Conservation (phyloP, 2,329 filamentous ascomycete genomes). For the Aspergillus unguis region DNA sequence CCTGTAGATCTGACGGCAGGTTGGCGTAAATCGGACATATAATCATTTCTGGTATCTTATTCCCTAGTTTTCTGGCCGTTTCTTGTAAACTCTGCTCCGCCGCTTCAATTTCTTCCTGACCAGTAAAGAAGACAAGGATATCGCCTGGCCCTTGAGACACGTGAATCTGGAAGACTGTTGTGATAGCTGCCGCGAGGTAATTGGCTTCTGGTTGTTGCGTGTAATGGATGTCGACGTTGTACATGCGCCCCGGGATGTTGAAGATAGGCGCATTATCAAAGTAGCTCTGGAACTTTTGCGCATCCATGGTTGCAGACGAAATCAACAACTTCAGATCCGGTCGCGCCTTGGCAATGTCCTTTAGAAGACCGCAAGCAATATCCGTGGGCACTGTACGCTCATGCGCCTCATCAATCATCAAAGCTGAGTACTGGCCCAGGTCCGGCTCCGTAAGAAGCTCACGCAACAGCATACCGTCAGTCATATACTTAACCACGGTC, state of each 20-base stretch:
- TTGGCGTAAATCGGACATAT: conserved; percentile 95
- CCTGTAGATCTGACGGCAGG: conserved; percentile 82
- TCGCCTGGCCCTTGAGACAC: conserved; percentile 80
- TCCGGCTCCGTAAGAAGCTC: conserved; percentile 89
- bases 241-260: conserved; percentile 85
- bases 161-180: conserved; percentile 93
- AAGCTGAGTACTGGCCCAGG: conserved; percentile 72
- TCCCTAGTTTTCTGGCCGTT: conserved; percentile 81
- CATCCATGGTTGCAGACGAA: conserved; percentile 91
- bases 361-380: conserved; percentile 80
- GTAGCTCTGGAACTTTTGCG: conserved; percentile 84
- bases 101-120: conserved; percentile 92
- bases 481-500: conserved; percentile 93
- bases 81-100: conserved; percentile 81
- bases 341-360: conserved; percentile 78
- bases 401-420: conserved; percentile 98
- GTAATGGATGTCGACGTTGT: conserved; percentile 88
- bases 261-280: conserved; percentile 93
- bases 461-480: conserved; percentile 88
- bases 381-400: conserved; percentile 90
- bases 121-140: conserved; percentile 90
- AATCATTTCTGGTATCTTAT: conserved; percentile 78
- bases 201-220: conserved; percentile 89
- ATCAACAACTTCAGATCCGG: conserved; percentile 88
- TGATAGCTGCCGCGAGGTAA: conserved; percentile 85